These are phyloP conservation scores for Microdochium paspali DNA, from an alignment of 2,329 filamentous ascomycete species.

Conservation along the genomic window DNA sequence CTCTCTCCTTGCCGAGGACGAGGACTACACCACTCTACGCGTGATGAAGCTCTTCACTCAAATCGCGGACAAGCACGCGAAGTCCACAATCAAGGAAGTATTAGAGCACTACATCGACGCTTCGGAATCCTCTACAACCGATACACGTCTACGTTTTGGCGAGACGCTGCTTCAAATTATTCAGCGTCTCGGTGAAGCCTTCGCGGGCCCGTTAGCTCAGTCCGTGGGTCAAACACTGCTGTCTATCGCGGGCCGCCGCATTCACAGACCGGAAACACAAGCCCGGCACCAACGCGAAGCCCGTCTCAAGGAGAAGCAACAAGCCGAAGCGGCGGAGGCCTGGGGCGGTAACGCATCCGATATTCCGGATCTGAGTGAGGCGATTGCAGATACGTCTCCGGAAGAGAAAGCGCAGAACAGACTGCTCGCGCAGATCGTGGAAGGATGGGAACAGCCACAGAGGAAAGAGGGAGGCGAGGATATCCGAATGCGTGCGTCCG, in stretches of 20 bases:
- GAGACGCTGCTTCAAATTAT: conserved; percentile 58
- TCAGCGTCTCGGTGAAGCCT: conserved; percentile 47
- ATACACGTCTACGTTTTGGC: conserved; percentile 58
- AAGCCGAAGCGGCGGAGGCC: conserved; percentile 39
- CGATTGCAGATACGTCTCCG: conserved; percentile 10
- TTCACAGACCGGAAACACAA: conserved; percentile 49
- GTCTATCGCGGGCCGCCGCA: conserved; percentile 54
- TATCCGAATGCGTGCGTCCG: conserved; percentile 58
- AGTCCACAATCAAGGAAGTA: conserved; percentile 51
- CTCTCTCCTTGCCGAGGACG: conserved; percentile 53
- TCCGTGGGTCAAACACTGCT: conserved; percentile 50
- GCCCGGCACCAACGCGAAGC: conserved; percentile 43
- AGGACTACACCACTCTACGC: conserved; percentile 64
- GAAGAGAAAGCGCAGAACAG: conserved; percentile 36
- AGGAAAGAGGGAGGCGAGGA: conserved; percentile 58
- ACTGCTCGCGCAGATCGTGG: conserved; percentile 47
- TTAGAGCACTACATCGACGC: conserved; percentile 60
- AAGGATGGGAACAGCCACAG: conserved; percentile 46
- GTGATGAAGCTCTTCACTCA: conserved; percentile 56
- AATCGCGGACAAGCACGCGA: conserved; percentile 52
- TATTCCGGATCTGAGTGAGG: conserved; percentile 24
- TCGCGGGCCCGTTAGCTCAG: conserved; percentile 41
- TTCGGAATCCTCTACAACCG: conserved; percentile 46
- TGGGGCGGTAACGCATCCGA: conserved; percentile 46
- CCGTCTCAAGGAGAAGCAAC: conserved; percentile 35